Percentiles rank a stretch among this genome's conserved stretches.
These are phyloP conservation scores for Fremontodendron californicum DNA, from an alignment of 345 rosid genomes.

Conservation along the genomic window DNA sequence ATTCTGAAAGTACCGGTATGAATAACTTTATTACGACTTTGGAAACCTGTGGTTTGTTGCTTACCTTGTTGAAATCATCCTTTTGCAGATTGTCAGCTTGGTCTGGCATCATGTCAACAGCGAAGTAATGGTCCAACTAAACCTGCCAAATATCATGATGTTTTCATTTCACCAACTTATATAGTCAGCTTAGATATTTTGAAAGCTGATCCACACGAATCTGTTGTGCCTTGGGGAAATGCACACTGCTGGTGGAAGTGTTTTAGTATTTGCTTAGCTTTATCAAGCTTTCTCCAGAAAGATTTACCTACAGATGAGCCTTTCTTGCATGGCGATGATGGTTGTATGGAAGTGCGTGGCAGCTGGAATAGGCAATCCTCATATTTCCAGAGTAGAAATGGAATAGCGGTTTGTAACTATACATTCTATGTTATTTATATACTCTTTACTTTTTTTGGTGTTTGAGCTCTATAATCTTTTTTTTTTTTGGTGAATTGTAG, in stretches of 20 bases:
- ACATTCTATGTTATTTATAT: slow-evolving; percentile 10
- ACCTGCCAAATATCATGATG: slow-evolving; percentile 28
- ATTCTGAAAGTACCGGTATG: slow-evolving; percentile 45
- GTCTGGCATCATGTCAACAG: slow-evolving; percentile 27
- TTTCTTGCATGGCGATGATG: slow-evolving; percentile 44
- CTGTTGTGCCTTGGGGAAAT: slow-evolving; percentile 46
- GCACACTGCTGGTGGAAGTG: slow-evolving; percentile 67
- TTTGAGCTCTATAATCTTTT: slow-evolving; percentile 4
- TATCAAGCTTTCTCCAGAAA: slow-evolving; percentile 48
- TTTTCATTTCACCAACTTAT: slow-evolving; percentile 59
- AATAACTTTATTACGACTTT: slow-evolving; percentile 1
- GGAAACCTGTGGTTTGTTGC: slow-evolving; percentile 11
- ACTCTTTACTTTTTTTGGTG: slow-evolving; percentile 10
- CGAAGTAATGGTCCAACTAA: slow-evolving; percentile 26
- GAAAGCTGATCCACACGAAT: slow-evolving; percentile 49
- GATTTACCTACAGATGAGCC: slow-evolving; percentile 45
- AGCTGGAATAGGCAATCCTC: slow-evolving; percentile 55
- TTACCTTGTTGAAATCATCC: slow-evolving; percentile 17
- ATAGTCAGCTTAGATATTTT: slow-evolving; percentile 67
- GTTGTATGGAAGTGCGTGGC: slow-evolving; percentile 64
- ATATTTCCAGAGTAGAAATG: slow-evolving; percentile 58
- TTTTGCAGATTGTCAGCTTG: slow-evolving; percentile 51
- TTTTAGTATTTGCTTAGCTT: slow-evolving; percentile 62
- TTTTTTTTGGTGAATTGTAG: neutral
- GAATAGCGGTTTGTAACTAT: slow-evolving; percentile 60